Evolutionary conservation across 176 grass and related monocot genomes (phyloP), one percentile per base, ranked within the genome.

Genomic region (Dactylis glomerata): DNA sequence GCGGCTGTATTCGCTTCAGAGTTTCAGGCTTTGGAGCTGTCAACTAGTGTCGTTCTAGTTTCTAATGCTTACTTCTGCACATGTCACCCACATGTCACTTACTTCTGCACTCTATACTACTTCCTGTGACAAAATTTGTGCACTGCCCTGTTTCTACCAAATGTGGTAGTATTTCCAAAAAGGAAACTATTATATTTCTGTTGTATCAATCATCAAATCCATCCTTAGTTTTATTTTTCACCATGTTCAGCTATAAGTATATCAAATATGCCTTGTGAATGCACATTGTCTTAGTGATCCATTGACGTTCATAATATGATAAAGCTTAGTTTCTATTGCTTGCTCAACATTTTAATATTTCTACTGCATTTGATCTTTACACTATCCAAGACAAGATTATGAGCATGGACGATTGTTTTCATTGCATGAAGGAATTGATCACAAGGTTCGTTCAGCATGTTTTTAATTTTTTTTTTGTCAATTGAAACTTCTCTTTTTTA

Each of bases 351-450:
- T 68, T 75, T 80, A 71, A 15, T 42, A 47, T 27, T 66, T 5
- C 38, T 11, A 32, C 6, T 62, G n/a, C 7, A 54, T 76, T 27
- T 86, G 20, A 72, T 27, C 20, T 55, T 41, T 20, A 28, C 13
- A 61, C 45, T 24, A 58, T 79, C 82, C 38, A 47, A 41, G 63
- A 52, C 66, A 98, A 92, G 92, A 81, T 65, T 58, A 33, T 75
- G 89, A 86, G 80, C 73, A 36, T 73, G 92, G 92, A 82, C 85
- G 80, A 70, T 76, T 95, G 12, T 98, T 98, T 80, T 95, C 95
- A 30, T 78, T 98, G 31, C 68, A 81, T 30, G 92, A 98, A 88
- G 92, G 95, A 87, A 98, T 93, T 90, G 80, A 91, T 73, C 91
- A 95, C 75, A 97, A 95, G 90, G 95, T 94, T 64, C 24, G 52